Evolutionary conservation across 1,139 yeast genomes (phyloP).

Genomic region (Zygosaccharomyces sapae): DNA sequence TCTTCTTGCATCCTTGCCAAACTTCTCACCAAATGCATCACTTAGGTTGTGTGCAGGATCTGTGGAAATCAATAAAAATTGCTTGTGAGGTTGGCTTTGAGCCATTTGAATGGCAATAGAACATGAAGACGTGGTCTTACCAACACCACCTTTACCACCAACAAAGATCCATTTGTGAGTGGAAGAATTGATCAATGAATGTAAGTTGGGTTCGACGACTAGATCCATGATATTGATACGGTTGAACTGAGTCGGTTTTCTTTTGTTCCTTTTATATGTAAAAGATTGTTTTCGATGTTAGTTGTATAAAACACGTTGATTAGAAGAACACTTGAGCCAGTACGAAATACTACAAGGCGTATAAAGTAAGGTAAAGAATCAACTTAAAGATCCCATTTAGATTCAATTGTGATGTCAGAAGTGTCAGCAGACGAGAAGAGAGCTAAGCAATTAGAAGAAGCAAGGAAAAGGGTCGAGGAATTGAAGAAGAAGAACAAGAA

Average conservation of each 20-base stretch:
- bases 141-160: constrained; percentile 99
- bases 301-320: not conserved
- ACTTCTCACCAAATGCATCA: constrained; percentile 97
- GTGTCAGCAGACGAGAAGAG: constrained; percentile 27
- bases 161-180: constrained; percentile 93
- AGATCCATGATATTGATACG: constrained; percentile 33
- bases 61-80: constrained; percentile 85
- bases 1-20: constrained; percentile 91
- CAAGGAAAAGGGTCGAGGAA: constrained; percentile 37
- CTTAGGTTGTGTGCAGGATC: constrained; percentile 98
- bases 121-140: constrained; percentile 95
- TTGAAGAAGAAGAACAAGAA: constrained; percentile 36
- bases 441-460: constrained; percentile 36
- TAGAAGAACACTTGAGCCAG: not conserved
- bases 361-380: not conserved
- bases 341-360: not conserved
- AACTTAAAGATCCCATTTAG: not conserved
- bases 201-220: constrained; percentile 61
- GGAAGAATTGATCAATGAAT: constrained; percentile 58
- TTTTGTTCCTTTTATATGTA: constrained; percentile 1
- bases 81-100: constrained; percentile 70
- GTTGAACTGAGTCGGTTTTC: not conserved
- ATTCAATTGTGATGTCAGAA: constrained; percentile 25
- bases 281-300: not conserved
- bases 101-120: constrained; percentile 91